phyloP scores from a whole-genome alignment of 495 filamentous ascomycete genomes.

The Emericellopsis terricola region DNA sequence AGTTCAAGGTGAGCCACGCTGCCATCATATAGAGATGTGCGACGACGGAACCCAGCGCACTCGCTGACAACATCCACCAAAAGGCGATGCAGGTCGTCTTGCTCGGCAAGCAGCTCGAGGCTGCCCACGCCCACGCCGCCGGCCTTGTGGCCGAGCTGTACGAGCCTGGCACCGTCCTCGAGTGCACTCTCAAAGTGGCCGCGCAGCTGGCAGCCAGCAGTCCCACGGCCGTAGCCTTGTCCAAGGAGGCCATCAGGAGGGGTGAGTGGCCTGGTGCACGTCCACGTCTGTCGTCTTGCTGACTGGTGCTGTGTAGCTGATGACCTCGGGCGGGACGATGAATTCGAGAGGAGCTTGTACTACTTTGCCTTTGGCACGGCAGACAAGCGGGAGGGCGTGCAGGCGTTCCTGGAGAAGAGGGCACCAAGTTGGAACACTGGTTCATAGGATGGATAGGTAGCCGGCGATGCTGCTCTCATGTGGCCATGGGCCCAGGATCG shows the following conservation, averaged over 20 bases:
- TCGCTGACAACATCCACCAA: neutral
- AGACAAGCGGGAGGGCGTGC: constrained; percentile 3
- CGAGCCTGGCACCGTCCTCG: constrained; percentile 4
- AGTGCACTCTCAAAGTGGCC: constrained; percentile 2
- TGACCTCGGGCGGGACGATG: constrained; percentile 4
- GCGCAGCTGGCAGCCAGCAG: constrained; percentile 1
- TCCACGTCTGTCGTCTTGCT: too few species aligned
- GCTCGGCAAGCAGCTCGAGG: constrained; percentile 2
- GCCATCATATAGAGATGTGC: too few species aligned
- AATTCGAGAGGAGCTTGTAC: constrained; percentile 5
- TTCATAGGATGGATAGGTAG: too few species aligned
- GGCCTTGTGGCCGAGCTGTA: constrained; percentile 4
- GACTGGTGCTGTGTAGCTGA: constrained; percentile 3
- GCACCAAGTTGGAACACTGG: neutral
- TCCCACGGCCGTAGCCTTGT: constrained; percentile 1
- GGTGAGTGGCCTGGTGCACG: constrained; percentile 1
- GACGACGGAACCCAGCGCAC: too few species aligned
- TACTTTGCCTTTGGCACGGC: constrained; percentile 3
- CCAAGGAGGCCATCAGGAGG: constrained; percentile 4
- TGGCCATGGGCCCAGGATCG: too few species aligned
- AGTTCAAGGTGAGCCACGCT: constrained; percentile 18
- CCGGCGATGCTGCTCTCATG: too few species aligned
- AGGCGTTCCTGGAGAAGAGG: constrained; percentile 4
- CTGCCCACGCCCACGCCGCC: constrained; percentile 1
- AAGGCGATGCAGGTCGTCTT: constrained; percentile 5